A percentile compares a stretch with the other conserved stretches of the same genome.
These are phyloP conservation scores for Melampsora larici-populina DNA, from an alignment of 1,284 basidiomycete genomes.

Conservation along the genomic window DNA sequence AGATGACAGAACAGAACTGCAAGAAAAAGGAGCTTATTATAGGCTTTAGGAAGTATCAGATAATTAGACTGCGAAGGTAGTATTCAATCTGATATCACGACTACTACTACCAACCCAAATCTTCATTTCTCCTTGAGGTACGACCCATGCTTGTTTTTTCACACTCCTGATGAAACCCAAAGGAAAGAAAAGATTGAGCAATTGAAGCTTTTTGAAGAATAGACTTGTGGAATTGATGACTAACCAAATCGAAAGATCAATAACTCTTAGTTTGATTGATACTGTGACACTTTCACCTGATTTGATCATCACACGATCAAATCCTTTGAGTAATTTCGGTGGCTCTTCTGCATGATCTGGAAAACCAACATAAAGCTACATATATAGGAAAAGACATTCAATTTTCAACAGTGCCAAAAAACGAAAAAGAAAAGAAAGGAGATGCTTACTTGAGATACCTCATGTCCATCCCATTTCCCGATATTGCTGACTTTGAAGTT, in stretches of 20 bases:
- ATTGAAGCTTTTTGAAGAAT: background rate
- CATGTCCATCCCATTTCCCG: conserved; percentile 9
- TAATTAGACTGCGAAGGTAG: background rate
- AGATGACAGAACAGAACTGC: no score
- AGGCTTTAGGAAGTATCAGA: no score
- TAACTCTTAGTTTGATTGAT: conserved; percentile 22
- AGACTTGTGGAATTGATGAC: background rate
- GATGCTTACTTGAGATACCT: conserved; percentile 28
- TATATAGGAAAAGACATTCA: no score
- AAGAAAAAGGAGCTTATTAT: no score
- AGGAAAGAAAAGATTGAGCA: background rate
- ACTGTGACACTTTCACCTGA: conserved; percentile 46
- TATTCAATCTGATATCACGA: conserved; percentile 14
- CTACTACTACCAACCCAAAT: conserved; percentile 39
- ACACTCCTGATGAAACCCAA: conserved; percentile 21
- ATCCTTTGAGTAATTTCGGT: conserved; percentile 47
- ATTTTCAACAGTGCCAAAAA: no score
- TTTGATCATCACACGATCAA: conserved; percentile 46
- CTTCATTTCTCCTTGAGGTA: conserved; percentile 26
- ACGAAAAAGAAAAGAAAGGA: background rate
- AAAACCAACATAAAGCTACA: conserved; percentile 32
- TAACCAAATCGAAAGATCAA: background rate
- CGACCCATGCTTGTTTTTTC: conserved; percentile 18
- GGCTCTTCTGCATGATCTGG: conserved; percentile 43
- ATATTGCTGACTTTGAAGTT: conserved; percentile 24